A percentile compares a stretch with the other conserved stretches of the same genome.
These are phyloP conservation scores for Tulasnella sp. DNA, from an alignment of 768 basidiomycete species.

Conservation along the genomic window DNA sequence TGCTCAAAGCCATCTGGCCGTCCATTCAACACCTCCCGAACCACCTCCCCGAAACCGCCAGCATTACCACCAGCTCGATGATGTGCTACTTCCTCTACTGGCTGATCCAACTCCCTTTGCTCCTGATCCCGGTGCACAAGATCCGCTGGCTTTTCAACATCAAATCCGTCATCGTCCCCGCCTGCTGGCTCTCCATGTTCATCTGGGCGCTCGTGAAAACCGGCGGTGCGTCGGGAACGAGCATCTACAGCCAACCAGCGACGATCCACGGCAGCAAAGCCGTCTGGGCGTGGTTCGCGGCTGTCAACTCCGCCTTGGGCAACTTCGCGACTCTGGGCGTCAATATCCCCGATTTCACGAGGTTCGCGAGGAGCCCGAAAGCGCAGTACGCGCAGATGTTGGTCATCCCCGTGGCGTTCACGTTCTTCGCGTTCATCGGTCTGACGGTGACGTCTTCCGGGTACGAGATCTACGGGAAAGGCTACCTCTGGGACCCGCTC, in stretches of 20 bases:
- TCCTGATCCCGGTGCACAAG: conserved; percentile 75
- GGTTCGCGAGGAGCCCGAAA: conserved; percentile 45
- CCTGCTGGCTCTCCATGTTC: conserved; percentile 32
- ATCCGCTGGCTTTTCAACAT: conserved; percentile 67
- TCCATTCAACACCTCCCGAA: conserved; percentile 52
- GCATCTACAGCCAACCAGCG: conserved; percentile 40
- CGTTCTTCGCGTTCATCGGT: conserved; percentile 64
- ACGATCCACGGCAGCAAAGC: conserved; percentile 41
- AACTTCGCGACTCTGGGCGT: conserved; percentile 36
- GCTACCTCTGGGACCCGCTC: conserved; percentile 60
- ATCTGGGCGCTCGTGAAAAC: conserved; percentile 50
- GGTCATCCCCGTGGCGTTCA: conserved; percentile 69
- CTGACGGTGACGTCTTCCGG: conserved; percentile 74
- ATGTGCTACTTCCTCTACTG: conserved; percentile 83
- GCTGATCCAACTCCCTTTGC: conserved; percentile 64
- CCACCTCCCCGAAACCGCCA: conserved; percentile 59
- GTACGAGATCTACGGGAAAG: conserved; percentile 51
- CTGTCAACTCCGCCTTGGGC: conserved; percentile 66
- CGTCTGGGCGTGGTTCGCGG: conserved; percentile 70
- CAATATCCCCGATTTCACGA: conserved; percentile 83
- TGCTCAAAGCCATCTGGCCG: conserved; percentile 70
- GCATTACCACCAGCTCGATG: conserved; percentile 63
- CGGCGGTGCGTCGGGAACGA: conserved; percentile 36
- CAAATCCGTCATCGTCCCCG: conserved; percentile 53
- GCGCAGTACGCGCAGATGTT: conserved; percentile 62